Evolutionary conservation across 2,329 filamentous ascomycete genomes (phyloP), one percentile per base, ranked within the genome.

Genomic region (Apiospora malaysiana): DNA sequence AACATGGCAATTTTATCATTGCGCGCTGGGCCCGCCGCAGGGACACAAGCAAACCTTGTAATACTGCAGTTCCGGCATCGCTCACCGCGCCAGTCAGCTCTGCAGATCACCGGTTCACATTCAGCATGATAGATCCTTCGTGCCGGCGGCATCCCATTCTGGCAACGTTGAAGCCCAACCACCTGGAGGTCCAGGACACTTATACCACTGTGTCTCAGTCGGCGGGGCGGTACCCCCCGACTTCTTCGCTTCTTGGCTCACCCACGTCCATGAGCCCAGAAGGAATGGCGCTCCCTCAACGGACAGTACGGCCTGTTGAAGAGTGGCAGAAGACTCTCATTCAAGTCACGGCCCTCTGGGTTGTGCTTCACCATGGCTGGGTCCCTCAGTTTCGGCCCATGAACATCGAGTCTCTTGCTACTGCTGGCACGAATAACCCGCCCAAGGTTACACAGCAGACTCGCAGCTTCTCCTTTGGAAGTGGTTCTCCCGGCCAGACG

Each of bases 71-170:
- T 2, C 68, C 68, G 2, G 25, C 63, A 21, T 72, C 71, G 10
- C 68, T 68, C 7, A 43, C 46, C 21, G 43, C 76, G 73, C 65
- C 75, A 78, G 40, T 71, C 75, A 27, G 46, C 67, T 4, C 69
- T 77, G 21, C 67, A 1, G 87, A 89, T 66, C 83, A 81, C 71
- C 90, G 89, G 77, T 95, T 91, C 83, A 93, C 90, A 10, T 95
- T 95, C 78, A 94, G 92, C 82, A 89, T 94, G 73, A 90, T 95
- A 76, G 89, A 92, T 75, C 89, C 92, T 0, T 87, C 87, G 66
- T 89, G 88, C 10, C 86, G 92, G 45, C 89, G 91, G 16, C 93
- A 95, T 77, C 93, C 93, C 5, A 89, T 95, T 76, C 87, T 95
- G 81, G 93, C 92, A 0, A 89, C 87, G 2, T 84, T 95, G 63